Evolutionary conservation across 2,329 filamentous ascomycete species (phyloP).

Genomic region (Penicillium polonicum): DNA sequence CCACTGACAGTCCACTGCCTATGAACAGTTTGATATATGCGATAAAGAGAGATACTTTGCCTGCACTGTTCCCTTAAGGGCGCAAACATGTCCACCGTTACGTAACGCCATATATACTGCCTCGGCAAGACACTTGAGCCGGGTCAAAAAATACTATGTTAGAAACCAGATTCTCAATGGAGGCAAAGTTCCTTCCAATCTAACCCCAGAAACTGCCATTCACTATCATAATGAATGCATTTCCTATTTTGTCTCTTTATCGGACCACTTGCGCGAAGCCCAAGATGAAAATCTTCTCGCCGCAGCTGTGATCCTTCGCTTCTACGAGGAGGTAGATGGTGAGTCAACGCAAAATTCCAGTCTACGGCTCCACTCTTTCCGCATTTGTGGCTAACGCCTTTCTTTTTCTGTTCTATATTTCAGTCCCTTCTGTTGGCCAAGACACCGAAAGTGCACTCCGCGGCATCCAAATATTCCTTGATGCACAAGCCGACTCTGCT

Average conservation of each 20-base stretch:
- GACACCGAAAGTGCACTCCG: conserved; percentile 22
- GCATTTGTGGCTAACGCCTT: too few relatives aligned
- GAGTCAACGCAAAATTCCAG: conserved; percentile 1
- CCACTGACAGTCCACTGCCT: too few relatives aligned
- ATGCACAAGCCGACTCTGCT: conserved; percentile 26
- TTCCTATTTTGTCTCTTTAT: conserved; percentile 42
- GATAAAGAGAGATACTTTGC: conserved; percentile 45
- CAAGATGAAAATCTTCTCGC: conserved; percentile 45
- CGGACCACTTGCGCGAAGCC: conserved; percentile 32
- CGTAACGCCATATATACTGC: conserved; percentile 41
- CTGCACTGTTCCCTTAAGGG: conserved; percentile 43
- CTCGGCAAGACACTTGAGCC: conserved; percentile 40
- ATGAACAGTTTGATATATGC: conserved; percentile 42
- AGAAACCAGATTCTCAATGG: conserved; percentile 22
- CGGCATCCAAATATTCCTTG: conserved; percentile 35
- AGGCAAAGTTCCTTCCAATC: conserved; percentile 27
- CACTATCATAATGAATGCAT: conserved; percentile 46
- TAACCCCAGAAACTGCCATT: conserved; percentile 39
- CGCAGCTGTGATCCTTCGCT: conserved; percentile 43
- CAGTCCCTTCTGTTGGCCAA: conserved; percentile 19
- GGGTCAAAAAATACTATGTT: conserved; percentile 27
- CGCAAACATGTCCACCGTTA: conserved; percentile 42
- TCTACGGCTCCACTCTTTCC: too few relatives aligned
- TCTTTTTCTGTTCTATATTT: too few relatives aligned
- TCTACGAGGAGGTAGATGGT: conserved; percentile 46